These are phyloP conservation scores for Penicillium brasilianum DNA, from an alignment of 2,329 filamentous ascomycete genomes.

Conservation along the genomic window DNA sequence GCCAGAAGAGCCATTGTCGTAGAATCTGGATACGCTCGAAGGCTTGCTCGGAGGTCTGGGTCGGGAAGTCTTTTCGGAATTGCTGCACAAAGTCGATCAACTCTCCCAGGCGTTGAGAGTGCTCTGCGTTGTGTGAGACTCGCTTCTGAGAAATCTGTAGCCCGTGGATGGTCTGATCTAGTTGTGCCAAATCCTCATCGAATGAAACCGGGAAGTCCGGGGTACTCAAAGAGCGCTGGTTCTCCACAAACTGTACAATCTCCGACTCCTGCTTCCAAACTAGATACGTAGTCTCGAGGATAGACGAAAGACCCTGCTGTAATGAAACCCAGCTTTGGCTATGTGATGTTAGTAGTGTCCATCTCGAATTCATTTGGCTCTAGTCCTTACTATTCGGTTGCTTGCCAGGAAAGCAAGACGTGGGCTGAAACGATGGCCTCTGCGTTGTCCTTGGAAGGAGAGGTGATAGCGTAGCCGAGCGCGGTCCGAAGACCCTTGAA, in stretches of 20 bases:
- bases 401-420: constrained; percentile 92
- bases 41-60: constrained; percentile 76
- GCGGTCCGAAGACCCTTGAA: constrained; percentile 84
- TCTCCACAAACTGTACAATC: constrained; percentile 49
- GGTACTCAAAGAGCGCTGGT: constrained; percentile 45
- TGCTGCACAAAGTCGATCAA: constrained; percentile 74
- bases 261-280: constrained; percentile 86
- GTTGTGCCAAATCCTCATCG: constrained; percentile 72
- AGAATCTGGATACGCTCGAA: constrained; percentile 89
- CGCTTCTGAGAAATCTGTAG: constrained; percentile 63
- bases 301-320: constrained; percentile 87
- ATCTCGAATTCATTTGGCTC: constrained; percentile 22
- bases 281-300: constrained; percentile 87
- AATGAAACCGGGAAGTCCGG: constrained; percentile 41
- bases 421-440: constrained; percentile 92
- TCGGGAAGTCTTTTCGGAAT: constrained; percentile 71
- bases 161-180: constrained; percentile 69
- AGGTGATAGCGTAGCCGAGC: constrained; percentile 63
- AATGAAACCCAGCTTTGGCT: constrained; percentile 93
- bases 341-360: constrained; percentile 42
- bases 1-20: constrained; percentile 93
- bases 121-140: constrained; percentile 71
- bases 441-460: constrained; percentile 83
- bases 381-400: constrained; percentile 81
- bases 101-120: constrained; percentile 70